Evolutionary conservation across 2,329 filamentous ascomycete species (phyloP).

Genomic region (Leptodontidium sp.): DNA sequence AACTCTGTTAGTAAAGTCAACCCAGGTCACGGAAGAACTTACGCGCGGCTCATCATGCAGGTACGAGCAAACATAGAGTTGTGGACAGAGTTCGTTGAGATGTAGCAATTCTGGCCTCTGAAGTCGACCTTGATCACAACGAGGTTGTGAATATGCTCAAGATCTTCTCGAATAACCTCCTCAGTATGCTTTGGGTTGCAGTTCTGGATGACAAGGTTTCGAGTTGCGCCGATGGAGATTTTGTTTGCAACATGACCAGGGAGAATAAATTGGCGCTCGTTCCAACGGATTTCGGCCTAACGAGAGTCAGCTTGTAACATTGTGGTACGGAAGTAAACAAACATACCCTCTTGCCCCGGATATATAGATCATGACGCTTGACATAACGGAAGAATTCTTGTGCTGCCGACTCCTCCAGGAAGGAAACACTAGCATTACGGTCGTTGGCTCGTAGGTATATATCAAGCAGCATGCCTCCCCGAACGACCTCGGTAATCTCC

Average conservation of each 20-base stretch:
- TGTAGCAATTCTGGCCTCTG: slow-evolving; percentile 65
- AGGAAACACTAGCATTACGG: slow-evolving; percentile 71
- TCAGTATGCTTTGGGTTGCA: slow-evolving; percentile 67
- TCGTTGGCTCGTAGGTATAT: slow-evolving; percentile 69
- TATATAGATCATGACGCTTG: slow-evolving; percentile 71
- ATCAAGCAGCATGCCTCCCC: slow-evolving; percentile 76
- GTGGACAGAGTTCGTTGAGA: slow-evolving; percentile 80
- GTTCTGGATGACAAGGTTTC: slow-evolving; percentile 75
- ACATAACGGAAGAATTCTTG: slow-evolving; percentile 69
- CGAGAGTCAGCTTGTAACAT: slow-evolving; percentile 3
- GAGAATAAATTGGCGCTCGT: slow-evolving; percentile 73
- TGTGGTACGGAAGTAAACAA: neutral
- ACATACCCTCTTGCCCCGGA: slow-evolving; percentile 72
- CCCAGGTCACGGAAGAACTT: slow-evolving; percentile 13
- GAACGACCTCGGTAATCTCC: slow-evolving; percentile 70
- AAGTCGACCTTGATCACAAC: slow-evolving; percentile 73
- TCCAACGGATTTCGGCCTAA: slow-evolving; percentile 75
- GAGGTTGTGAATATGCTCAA: slow-evolving; percentile 85
- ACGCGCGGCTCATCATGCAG: slow-evolving; percentile 72
- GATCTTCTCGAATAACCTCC: slow-evolving; percentile 71
- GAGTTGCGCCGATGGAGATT: slow-evolving; percentile 70
- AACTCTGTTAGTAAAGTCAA: slow-evolving; percentile 44
- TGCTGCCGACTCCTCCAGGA: slow-evolving; percentile 70
- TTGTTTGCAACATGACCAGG: slow-evolving; percentile 69
- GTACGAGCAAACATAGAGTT: slow-evolving; percentile 78